Percentiles rank a stretch among this genome's conserved stretches.
Evolutionary conservation across 129 eudicot genomes (phyloP).

Genomic region (Lonicera japonica): DNA sequence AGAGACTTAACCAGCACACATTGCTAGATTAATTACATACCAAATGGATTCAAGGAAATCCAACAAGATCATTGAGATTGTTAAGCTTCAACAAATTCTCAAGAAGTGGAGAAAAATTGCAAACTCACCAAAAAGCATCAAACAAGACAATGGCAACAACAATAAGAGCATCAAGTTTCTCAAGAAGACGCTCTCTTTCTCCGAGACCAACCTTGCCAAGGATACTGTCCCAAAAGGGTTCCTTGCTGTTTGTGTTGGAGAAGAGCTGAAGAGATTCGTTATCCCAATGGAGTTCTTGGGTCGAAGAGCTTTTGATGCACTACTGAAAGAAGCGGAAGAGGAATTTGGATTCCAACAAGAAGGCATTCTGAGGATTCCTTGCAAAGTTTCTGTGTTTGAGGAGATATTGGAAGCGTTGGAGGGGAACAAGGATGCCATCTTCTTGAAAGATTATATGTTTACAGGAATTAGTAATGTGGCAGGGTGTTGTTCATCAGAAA

Average conservation of each 20-base stretch:
- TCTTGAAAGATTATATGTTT: conserved; percentile 3
- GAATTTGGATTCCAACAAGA: conserved; percentile 96
- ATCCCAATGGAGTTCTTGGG: conserved; percentile 80
- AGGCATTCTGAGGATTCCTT: conserved; percentile 83
- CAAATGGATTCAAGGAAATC: conserved; percentile 57
- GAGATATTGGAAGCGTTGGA: conserved; percentile 46
- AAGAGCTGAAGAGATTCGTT: conserved; percentile 41
- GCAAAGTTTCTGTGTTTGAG: conserved; percentile 61
- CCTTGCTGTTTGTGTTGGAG: conserved; percentile 76
- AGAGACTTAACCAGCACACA: no score
- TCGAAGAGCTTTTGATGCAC: conserved; percentile 62
- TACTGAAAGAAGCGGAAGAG: conserved; percentile 81
- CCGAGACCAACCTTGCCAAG: conserved; percentile 26
- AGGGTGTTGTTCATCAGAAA: conserved; percentile 10
- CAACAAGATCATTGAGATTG: conserved; percentile 88
- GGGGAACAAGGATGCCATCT: not conserved
- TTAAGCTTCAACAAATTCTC: conserved; percentile 85
- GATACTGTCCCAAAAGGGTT: conserved; percentile 68
- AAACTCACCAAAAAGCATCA: conserved; percentile 13
- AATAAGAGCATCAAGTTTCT: conserved; percentile 63
- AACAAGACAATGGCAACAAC: conserved; percentile 10
- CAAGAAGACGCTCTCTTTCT: conserved; percentile 83
- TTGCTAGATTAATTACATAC: no score
- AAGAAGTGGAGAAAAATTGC: conserved; percentile 92
- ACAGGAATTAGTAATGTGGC: not conserved